Percentiles rank a stretch among this genome's conserved stretches.
phyloP scores from a whole-genome alignment of 2,329 filamentous ascomycete genomes.

The Ophiocordyceps camponoti-saundersi region DNA sequence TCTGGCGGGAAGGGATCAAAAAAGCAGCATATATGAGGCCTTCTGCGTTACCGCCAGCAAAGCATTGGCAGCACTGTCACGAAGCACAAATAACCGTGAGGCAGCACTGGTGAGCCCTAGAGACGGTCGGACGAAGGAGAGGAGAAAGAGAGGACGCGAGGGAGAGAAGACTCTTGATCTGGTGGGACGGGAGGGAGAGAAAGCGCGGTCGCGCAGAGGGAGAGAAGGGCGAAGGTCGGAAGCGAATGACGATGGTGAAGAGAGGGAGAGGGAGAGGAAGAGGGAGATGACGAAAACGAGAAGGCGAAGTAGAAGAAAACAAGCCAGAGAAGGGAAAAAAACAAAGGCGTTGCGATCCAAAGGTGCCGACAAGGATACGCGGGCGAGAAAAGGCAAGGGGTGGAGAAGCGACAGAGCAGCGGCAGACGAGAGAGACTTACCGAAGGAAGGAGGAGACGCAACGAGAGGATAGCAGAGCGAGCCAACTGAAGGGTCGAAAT shows the following conservation, averaged over 20 bases:
- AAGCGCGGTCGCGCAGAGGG: not conserved
- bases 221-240: not conserved
- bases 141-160: not conserved
- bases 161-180: not conserved
- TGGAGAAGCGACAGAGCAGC: not conserved
- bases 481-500: not conserved
- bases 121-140: not conserved
- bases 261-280: not conserved
- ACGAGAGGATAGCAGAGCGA: not conserved
- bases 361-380: conserved; percentile 1
- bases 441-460: not conserved
- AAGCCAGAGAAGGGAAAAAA: not conserved
- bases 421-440: not conserved
- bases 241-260: not conserved
- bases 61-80: conserved; percentile 1
- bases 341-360: conserved; percentile 1
- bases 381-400: conserved; percentile 1
- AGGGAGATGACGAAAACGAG: not conserved
- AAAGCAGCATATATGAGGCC: not conserved
- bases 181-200: too few species aligned
- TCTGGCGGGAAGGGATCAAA: not conserved
- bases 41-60: not conserved
- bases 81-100: not conserved
- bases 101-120: not conserved
- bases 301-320: not conserved